A percentile compares a stretch with the other conserved stretches of the same genome.
These are phyloP conservation scores for Aspergillus tanneri DNA, from an alignment of 2,329 filamentous ascomycete genomes.

Conservation along the genomic window DNA sequence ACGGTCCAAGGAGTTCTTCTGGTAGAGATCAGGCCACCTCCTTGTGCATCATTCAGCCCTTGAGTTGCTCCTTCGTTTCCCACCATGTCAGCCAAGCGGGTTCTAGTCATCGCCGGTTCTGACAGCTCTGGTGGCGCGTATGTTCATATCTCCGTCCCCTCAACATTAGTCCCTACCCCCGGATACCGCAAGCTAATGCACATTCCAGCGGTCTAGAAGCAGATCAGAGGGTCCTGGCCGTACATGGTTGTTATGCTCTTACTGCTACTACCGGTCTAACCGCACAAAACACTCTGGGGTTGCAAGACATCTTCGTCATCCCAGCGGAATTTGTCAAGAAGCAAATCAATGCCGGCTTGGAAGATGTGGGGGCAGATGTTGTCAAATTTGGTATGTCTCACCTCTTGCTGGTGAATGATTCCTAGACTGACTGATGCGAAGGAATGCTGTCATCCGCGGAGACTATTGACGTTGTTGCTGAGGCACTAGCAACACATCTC, in stretches of 20 bases:
- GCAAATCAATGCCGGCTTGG: conserved; percentile 80
- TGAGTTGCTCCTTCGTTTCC: conserved; percentile 10
- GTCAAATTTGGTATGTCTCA: conserved; percentile 73
- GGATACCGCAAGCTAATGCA: conserved; percentile 14
- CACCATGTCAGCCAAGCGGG: conserved; percentile 48
- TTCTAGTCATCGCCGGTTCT: conserved; percentile 82
- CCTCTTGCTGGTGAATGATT: background rate
- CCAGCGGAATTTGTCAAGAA: conserved; percentile 76
- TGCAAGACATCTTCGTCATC: conserved; percentile 75
- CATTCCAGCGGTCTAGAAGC: conserved; percentile 80
- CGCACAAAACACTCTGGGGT: conserved; percentile 89
- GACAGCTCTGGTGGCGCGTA: conserved; percentile 90
- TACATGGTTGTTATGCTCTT: conserved; percentile 92
- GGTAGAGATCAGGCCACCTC: no score
- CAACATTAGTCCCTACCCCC: conserved; percentile 12
- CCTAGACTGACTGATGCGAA: conserved; percentile 34
- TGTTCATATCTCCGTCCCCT: conserved; percentile 36
- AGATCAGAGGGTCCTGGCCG: conserved; percentile 90
- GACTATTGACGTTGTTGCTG: conserved; percentile 67
- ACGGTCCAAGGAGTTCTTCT: no score
- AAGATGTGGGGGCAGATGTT: conserved; percentile 83
- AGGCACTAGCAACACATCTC: conserved; percentile 59
- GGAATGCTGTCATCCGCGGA: conserved; percentile 78
- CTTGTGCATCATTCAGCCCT: no score
- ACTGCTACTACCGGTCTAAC: conserved; percentile 93